Percentiles rank a stretch among this genome's conserved stretches.
phyloP scores from a whole-genome alignment of 345 rosid genomes.

The Euphorbia lathyris region DNA sequence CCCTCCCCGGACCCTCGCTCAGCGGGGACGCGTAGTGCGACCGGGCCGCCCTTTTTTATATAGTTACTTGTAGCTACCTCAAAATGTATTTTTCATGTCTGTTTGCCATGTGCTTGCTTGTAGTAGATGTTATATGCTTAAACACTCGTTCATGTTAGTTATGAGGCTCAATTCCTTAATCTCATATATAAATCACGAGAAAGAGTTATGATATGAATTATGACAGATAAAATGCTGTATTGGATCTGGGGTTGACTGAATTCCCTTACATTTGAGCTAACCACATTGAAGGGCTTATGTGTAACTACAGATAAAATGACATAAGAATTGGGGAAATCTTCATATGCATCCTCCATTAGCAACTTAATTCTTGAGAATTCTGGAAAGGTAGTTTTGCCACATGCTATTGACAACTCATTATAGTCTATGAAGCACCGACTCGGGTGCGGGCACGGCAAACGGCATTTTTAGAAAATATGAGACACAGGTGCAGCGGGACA shows the following conservation, averaged over 20 bases:
- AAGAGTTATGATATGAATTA: background rate
- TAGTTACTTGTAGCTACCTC: background rate
- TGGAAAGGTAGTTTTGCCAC: background rate
- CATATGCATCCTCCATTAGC: background rate
- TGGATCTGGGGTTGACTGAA: background rate
- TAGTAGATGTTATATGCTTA: background rate
- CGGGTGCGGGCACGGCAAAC: too few relatives aligned
- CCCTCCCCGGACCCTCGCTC: too few relatives aligned
- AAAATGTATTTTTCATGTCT: background rate
- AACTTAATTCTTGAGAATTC: background rate
- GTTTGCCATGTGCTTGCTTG: background rate
- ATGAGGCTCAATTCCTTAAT: background rate
- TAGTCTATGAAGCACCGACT: too few relatives aligned
- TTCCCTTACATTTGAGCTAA: background rate
- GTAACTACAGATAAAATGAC: background rate
- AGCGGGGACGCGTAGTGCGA: too few relatives aligned
- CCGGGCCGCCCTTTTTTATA: too few relatives aligned
- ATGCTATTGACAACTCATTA: background rate
- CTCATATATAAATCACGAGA: background rate
- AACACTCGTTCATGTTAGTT: background rate
- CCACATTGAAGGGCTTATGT: background rate
- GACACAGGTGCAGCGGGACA: too few relatives aligned
- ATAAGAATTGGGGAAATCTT: background rate
- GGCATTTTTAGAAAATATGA: too few relatives aligned
- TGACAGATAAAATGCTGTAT: background rate